Conservation (phyloP, 2,329 filamentous ascomycete genomes). For the Cercospora zeae-maydis region DNA sequence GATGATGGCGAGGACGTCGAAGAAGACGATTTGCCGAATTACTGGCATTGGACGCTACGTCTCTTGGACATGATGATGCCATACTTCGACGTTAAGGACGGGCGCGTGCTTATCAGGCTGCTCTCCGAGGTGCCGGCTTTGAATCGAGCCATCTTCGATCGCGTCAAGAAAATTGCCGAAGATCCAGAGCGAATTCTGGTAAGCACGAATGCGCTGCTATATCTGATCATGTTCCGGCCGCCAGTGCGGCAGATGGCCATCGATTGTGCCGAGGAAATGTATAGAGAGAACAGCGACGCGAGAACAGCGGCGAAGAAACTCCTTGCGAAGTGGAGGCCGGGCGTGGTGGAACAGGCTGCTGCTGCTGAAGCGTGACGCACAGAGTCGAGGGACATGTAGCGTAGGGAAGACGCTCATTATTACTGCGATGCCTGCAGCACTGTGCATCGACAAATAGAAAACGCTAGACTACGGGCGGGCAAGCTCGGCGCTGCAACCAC, state of each 20-base stretch:
- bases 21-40: slow-evolving; percentile 27
- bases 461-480: not conserved
- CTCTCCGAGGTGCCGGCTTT: slow-evolving; percentile 86
- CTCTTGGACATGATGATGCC: slow-evolving; percentile 85
- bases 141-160: slow-evolving; percentile 65
- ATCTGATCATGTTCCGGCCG: slow-evolving; percentile 57
- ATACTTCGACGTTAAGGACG: slow-evolving; percentile 88
- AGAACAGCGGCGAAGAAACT: slow-evolving; percentile 51
- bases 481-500: not conserved
- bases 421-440: not conserved
- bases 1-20: slow-evolving; percentile 15
- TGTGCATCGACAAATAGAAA: not conserved
- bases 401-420: too few relatives aligned
- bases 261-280: slow-evolving; percentile 58
- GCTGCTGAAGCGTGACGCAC: not conserved
- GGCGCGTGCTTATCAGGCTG: slow-evolving; percentile 77
- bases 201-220: slow-evolving; percentile 57
- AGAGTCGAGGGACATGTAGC: not conserved
- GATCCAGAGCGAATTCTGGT: slow-evolving; percentile 62
- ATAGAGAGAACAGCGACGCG: slow-evolving; percentile 50
- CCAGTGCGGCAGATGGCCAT: slow-evolving; percentile 56
- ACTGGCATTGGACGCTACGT: slow-evolving; percentile 33
- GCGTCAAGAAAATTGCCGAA: slow-evolving; percentile 62
- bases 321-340: slow-evolving; percentile 54
- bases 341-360: slow-evolving; percentile 37